Conservation (phyloP, 805 yeast genomes). For the Saccharomycopsis fibuligera region DNA sequence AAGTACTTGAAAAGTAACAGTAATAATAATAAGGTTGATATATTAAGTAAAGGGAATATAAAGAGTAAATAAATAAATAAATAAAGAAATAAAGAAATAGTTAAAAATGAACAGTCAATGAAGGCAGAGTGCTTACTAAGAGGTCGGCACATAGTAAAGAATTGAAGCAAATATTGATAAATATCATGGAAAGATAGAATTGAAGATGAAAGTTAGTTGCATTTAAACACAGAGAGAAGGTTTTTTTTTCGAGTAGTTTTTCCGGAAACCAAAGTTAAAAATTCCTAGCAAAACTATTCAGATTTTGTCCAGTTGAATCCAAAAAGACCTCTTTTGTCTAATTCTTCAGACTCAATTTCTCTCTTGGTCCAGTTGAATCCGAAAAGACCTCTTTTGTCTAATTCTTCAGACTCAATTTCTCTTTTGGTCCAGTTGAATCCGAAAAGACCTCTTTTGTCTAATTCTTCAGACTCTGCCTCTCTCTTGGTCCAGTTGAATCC, state of each 20-base stretch:
- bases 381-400: slow-evolving; percentile 1
- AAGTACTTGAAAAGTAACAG: too few species aligned
- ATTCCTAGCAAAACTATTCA: neutral
- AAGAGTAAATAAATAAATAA: too few species aligned
- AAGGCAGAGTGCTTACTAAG: too few species aligned
- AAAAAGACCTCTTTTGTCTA: slow-evolving; percentile 1
- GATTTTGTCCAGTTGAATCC: slow-evolving; percentile 8
- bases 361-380: slow-evolving; percentile 3
- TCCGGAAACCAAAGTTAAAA: neutral
- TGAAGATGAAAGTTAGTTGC: neutral
- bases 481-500: slow-evolving; percentile 11
- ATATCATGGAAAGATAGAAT: neutral
- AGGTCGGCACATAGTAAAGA: too few species aligned
- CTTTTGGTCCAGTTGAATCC: slow-evolving; percentile 12
- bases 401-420: neutral
- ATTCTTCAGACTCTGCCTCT: neutral
- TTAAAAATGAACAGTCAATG: too few species aligned
- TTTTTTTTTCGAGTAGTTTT: too few species aligned
- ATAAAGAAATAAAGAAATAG: too few species aligned
- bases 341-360: neutral
- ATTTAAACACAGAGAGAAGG: neutral
- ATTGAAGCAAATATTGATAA: neutral
- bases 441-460: slow-evolving; percentile 2
- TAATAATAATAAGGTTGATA: too few species aligned
- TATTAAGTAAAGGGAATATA: too few species aligned